A percentile compares a stretch with the other conserved stretches of the same genome.
phyloP scores from a whole-genome alignment of 495 filamentous ascomycete species.

The Monascus purpureus region DNA sequence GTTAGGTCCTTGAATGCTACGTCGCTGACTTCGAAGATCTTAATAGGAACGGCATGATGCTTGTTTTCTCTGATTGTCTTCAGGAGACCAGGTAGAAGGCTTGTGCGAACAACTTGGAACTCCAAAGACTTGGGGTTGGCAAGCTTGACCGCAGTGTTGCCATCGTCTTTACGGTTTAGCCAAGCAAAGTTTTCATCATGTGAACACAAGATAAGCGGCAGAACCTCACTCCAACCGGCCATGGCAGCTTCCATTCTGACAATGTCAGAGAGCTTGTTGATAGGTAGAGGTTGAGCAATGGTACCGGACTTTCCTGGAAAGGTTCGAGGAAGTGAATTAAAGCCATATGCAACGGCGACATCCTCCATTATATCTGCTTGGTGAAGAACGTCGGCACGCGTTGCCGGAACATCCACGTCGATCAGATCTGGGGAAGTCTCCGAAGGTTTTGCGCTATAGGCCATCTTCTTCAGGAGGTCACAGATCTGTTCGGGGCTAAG shows the following conservation, averaged over 20 bases:
- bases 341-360: slow-evolving; percentile 87
- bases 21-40: slow-evolving; percentile 87
- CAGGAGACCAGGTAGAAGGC: slow-evolving; percentile 73
- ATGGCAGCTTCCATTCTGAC: slow-evolving; percentile 81
- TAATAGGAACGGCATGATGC: slow-evolving; percentile 74
- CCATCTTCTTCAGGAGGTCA: slow-evolving; percentile 73
- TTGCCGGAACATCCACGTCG: slow-evolving; percentile 71
- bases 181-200: slow-evolving; percentile 97
- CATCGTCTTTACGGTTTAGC: slow-evolving; percentile 86
- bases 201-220: slow-evolving; percentile 93
- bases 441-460: slow-evolving; percentile 62
- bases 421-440: slow-evolving; percentile 46
- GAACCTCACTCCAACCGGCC: slow-evolving; percentile 91
- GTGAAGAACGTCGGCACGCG: slow-evolving; percentile 87
- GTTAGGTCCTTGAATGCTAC: slow-evolving; percentile 74
- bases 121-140: slow-evolving; percentile 93
- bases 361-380: slow-evolving; percentile 99
- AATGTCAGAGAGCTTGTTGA: slow-evolving; percentile 93
- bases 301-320: slow-evolving; percentile 75
- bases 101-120: slow-evolving; percentile 92
- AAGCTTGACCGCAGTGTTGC: slow-evolving; percentile 70
- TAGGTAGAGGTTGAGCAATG: slow-evolving; percentile 69
- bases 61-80: slow-evolving; percentile 97
- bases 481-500: slow-evolving; percentile 59
- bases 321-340: slow-evolving; percentile 77